These are phyloP conservation scores for Chaetomium sp. DNA, from an alignment of 2,329 filamentous ascomycete species.

Conservation along the genomic window DNA sequence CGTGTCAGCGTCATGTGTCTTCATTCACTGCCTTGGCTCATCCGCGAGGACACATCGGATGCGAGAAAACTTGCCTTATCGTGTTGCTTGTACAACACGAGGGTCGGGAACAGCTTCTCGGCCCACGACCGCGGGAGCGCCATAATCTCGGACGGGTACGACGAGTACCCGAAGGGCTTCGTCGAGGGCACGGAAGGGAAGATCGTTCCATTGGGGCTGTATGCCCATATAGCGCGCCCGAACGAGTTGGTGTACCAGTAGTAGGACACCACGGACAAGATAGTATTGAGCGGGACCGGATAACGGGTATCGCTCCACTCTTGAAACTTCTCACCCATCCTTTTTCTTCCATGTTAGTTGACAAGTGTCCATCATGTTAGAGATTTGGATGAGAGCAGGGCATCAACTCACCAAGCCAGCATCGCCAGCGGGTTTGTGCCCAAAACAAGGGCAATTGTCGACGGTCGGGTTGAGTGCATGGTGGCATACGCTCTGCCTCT, in stretches of 20 bases:
- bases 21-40: too few relatives aligned
- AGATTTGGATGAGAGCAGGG: too few relatives aligned
- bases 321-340: constrained; percentile 17
- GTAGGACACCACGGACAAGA: constrained; percentile 11
- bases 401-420: background rate
- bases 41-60: too few relatives aligned
- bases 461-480: background rate
- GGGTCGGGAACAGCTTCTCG: constrained; percentile 12
- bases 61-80: background rate
- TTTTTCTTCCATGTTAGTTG: background rate
- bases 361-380: too few relatives aligned
- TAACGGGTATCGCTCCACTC: constrained; percentile 15
- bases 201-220: background rate
- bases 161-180: constrained; percentile 42
- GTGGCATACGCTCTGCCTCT: background rate
- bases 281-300: constrained; percentile 12
- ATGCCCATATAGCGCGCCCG: constrained; percentile 15
- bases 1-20: background rate
- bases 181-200: constrained; percentile 15
- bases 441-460: background rate
- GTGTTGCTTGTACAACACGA: constrained; percentile 14
- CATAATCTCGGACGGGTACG: constrained; percentile 37
- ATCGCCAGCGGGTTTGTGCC: background rate
- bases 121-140: constrained; percentile 32
- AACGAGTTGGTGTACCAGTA: constrained; percentile 17